Percentiles rank a stretch among this genome's conserved stretches.
phyloP scores from a whole-genome alignment of 371 early-diverging fungal species.

The Caulochytrium protostelioides region DNA sequence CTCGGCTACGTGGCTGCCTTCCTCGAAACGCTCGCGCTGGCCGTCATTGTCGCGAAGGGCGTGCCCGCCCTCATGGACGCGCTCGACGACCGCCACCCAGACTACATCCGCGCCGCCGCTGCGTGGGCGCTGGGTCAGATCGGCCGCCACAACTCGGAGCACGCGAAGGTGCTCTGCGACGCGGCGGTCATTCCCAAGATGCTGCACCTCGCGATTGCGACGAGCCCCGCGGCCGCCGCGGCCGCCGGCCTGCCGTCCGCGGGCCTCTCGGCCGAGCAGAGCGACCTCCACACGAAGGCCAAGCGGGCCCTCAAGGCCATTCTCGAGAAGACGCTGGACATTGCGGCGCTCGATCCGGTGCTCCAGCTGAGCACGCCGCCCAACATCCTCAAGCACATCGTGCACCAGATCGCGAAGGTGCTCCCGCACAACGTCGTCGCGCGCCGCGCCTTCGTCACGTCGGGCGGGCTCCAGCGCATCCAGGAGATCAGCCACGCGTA shows the following conservation, averaged over 20 bases:
- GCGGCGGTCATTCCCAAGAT: constrained; percentile 21
- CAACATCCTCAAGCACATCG: constrained; percentile 27
- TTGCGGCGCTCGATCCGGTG: constrained; percentile 26
- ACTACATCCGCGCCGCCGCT: constrained; percentile 27
- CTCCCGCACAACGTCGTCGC: constrained; percentile 29
- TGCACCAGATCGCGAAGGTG: constrained; percentile 29
- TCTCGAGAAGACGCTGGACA: constrained; percentile 21
- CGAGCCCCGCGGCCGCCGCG: not conserved
- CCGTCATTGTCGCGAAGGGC: constrained; percentile 29
- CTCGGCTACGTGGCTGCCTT: constrained; percentile 34
- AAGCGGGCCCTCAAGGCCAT: constrained; percentile 29
- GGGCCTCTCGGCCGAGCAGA: too few species aligned
- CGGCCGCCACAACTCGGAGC: constrained; percentile 30
- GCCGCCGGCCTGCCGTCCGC: constrained; percentile 9
- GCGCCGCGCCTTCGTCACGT: constrained; percentile 26
- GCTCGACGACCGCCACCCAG: constrained; percentile 18
- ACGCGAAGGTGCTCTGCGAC: constrained; percentile 30
- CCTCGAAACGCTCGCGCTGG: constrained; percentile 27
- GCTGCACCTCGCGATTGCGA: constrained; percentile 14
- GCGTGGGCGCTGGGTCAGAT: constrained; percentile 34
- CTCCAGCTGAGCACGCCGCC: constrained; percentile 21
- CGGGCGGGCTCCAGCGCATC: constrained; percentile 22
- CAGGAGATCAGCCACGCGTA: constrained; percentile 25
- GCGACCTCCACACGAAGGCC: constrained; percentile 23
- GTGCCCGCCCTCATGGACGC: constrained; percentile 22